A percentile compares a stretch with the other conserved stretches of the same genome.
phyloP scores from a whole-genome alignment of 202 grass and related monocot species.

The Schoenoplectus triqueter region DNA sequence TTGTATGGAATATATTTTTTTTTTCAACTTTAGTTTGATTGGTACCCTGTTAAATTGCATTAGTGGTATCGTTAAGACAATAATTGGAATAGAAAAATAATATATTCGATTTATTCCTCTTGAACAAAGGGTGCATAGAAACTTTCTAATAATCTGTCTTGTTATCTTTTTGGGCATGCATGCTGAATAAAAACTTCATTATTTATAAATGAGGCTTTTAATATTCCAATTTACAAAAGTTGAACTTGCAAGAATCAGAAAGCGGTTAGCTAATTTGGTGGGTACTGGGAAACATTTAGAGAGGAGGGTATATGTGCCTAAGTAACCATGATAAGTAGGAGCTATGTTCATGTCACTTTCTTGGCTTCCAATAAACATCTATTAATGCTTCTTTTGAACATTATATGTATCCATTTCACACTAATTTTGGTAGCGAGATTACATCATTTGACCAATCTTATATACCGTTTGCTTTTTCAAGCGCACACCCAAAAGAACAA shows the following conservation, averaged over 20 bases:
- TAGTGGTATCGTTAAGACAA: not conserved
- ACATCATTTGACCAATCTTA: not conserved
- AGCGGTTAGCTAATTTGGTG: slow-evolving; percentile 15
- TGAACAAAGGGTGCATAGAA: too few species aligned
- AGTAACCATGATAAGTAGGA: slow-evolving; percentile 11
- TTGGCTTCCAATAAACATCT: not conserved
- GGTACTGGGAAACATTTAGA: not conserved
- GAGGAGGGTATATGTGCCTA: not conserved
- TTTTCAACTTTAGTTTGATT: not conserved
- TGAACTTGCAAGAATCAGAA: not conserved
- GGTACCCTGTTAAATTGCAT: not conserved
- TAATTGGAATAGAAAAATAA: not conserved
- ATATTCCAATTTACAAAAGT: too few species aligned
- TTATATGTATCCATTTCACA: slow-evolving; percentile 1
- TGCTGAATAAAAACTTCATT: not conserved
- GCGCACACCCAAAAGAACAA: slow-evolving; percentile 14
- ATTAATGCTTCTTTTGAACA: not conserved
- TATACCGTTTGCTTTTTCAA: not conserved
- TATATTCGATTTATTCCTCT: too few species aligned
- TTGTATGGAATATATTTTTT: not conserved
- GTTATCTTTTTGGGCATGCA: not conserved
- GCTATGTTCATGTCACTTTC: not conserved
- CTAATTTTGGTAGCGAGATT: not conserved
- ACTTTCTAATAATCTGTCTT: not conserved
- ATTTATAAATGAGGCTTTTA: not conserved